A percentile compares a stretch with the other conserved stretches of the same genome.
These are phyloP conservation scores for Thuidium tamariscinum DNA, from an alignment of 225 moss, liverwort and hornwort genomes.

Conservation along the genomic window DNA sequence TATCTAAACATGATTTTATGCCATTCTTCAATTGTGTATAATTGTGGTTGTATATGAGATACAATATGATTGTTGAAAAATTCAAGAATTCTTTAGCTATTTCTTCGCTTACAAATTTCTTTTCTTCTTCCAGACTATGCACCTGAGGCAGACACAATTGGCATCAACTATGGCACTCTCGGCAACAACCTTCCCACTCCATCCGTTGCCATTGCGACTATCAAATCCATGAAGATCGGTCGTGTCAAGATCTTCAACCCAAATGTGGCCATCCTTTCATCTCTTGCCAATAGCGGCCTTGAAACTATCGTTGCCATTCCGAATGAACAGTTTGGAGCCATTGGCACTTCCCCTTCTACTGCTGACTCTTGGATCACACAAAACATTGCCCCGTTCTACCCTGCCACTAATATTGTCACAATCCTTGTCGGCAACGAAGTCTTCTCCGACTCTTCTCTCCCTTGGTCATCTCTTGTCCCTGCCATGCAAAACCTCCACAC, in stretches of 20 bases:
- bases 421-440: constrained; percentile 46
- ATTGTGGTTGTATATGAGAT: no score
- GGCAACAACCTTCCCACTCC: constrained; percentile 47
- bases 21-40: no score
- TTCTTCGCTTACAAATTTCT: neutral
- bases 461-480: constrained; percentile 30
- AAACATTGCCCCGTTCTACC: constrained; percentile 23
- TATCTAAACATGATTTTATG: neutral
- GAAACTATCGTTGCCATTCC: constrained; percentile 43
- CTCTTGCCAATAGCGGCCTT: constrained; percentile 43
- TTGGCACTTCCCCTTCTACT: constrained; percentile 7
- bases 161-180: constrained; percentile 62
- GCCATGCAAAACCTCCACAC: constrained; percentile 35
- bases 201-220: constrained; percentile 10
- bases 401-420: constrained; percentile 30
- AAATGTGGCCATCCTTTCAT: constrained; percentile 27
- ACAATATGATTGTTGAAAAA: neutral
- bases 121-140: neutral
- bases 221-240: constrained; percentile 43
- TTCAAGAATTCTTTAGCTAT: neutral
- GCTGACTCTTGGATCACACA: constrained; percentile 38
- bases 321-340: constrained; percentile 32
- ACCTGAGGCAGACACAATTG: constrained; percentile 24
- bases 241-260: constrained; percentile 69
- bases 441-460: constrained; percentile 18